phyloP scores from a whole-genome alignment of 2,329 filamentous ascomycete genomes.

The Hypoxylon rubiginosum region DNA sequence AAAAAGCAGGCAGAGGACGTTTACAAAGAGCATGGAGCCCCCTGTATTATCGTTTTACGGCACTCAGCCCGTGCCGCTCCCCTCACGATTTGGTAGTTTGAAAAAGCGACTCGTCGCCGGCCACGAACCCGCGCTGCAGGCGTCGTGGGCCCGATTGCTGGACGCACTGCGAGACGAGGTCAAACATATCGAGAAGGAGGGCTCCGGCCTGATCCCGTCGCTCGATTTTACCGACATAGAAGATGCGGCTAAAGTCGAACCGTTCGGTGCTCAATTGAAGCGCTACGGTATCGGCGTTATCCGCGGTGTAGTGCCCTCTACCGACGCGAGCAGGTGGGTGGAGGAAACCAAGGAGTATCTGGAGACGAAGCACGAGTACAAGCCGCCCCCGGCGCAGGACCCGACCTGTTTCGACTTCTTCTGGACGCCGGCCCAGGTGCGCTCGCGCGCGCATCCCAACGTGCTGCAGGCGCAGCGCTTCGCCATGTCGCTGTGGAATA shows the following conservation, averaged over 20 bases:
- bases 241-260: constrained; percentile 61
- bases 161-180: constrained; percentile 65
- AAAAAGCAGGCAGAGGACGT: constrained; percentile 50
- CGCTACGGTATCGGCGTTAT: constrained; percentile 76
- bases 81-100: constrained; percentile 69
- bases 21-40: constrained; percentile 59
- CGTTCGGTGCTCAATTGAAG: constrained; percentile 69
- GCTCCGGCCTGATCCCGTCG: constrained; percentile 66
- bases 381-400: constrained; percentile 70
- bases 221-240: constrained; percentile 67
- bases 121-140: constrained; percentile 67
- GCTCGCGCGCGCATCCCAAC: constrained; percentile 75
- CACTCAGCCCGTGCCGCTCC: constrained; percentile 68
- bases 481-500: constrained; percentile 76
- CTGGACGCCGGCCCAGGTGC: constrained; percentile 78
- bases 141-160: constrained; percentile 69
- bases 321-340: constrained; percentile 70
- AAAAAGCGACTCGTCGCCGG: constrained; percentile 68
- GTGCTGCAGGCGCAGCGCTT: constrained; percentile 75
- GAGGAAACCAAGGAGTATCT: constrained; percentile 72
- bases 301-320: constrained; percentile 71
- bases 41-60: constrained; percentile 70
- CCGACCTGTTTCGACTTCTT: constrained; percentile 81
- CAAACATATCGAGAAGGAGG: constrained; percentile 64
- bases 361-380: constrained; percentile 61